Evolutionary conservation across 305 asterid genomes (phyloP).

Genomic region (Fraxinus greggii): DNA sequence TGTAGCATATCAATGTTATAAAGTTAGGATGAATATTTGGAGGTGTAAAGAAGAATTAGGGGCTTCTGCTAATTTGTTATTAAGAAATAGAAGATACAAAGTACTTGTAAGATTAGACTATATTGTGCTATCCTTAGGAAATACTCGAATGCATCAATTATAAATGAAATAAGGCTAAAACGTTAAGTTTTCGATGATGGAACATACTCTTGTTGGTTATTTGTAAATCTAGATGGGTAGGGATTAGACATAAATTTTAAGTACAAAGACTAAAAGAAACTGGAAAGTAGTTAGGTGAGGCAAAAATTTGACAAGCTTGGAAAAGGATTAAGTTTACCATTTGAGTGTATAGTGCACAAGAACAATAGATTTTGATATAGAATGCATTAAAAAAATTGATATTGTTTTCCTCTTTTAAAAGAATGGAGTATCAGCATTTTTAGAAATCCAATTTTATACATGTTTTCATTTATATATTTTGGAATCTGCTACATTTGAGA

Average conservation of each 20-base stretch:
- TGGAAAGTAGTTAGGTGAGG: neutral
- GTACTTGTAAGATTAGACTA: too few relatives aligned
- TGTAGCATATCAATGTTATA: neutral
- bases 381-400: slow-evolving; percentile 14
- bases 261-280: neutral
- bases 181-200: neutral
- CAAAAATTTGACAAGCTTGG: neutral
- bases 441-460: neutral
- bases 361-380: neutral
- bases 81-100: neutral
- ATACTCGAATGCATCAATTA: neutral
- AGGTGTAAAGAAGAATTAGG: neutral
- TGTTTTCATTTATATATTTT: too few relatives aligned
- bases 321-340: neutral
- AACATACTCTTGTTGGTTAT: too few relatives aligned
- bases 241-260: neutral
- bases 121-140: too few relatives aligned
- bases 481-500: too few relatives aligned
- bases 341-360: neutral
- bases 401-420: slow-evolving; percentile 13
- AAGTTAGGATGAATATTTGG: too few relatives aligned
- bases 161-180: too few relatives aligned
- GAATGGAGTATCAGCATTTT: slow-evolving; percentile 3
- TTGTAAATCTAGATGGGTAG: neutral
- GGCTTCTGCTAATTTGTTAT: neutral